Conservation (phyloP, 139 green algal species). For the Pycnococcus provasolii region DNA sequence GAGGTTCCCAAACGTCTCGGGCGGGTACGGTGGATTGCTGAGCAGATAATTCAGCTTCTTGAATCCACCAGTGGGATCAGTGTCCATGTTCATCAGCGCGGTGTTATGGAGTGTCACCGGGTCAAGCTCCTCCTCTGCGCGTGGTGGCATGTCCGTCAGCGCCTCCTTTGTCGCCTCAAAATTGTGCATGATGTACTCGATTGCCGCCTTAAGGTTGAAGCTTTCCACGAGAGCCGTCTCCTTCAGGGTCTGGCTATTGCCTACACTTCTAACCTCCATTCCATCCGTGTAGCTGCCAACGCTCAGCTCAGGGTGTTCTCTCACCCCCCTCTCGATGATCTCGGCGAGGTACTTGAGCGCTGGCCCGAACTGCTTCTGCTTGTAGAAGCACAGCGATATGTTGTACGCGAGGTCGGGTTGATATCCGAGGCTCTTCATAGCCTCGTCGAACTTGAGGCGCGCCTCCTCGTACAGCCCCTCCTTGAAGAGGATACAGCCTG, state of each 20-base stretch:
- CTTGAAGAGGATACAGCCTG: conserved; percentile 23
- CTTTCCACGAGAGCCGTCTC: conserved; percentile 73
- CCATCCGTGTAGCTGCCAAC: conserved; percentile 61
- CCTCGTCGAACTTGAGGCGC: conserved; percentile 47
- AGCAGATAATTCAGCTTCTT: conserved; percentile 82
- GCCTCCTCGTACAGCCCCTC: conserved; percentile 39
- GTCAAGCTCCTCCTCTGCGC: conserved; percentile 69
- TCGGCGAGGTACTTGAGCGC: conserved; percentile 66
- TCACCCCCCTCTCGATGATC: conserved; percentile 69
- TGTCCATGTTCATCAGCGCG: conserved; percentile 56
- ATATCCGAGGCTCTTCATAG: conserved; percentile 32
- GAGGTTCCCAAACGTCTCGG: conserved; percentile 71
- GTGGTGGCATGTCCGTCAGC: conserved; percentile 58
- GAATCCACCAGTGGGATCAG: conserved; percentile 51
- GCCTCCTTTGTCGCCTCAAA: conserved; percentile 48
- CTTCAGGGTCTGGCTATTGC: conserved; percentile 67
- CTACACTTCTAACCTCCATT: conserved; percentile 58
- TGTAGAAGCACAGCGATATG: conserved; percentile 71
- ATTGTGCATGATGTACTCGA: conserved; percentile 70
- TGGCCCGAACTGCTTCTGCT: conserved; percentile 52
- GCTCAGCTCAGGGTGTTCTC: conserved; percentile 71
- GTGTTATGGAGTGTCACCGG: conserved; percentile 81
- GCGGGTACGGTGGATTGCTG: conserved; percentile 57
- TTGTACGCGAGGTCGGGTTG: conserved; percentile 66
- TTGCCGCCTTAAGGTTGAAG: conserved; percentile 79